Evolutionary conservation across 2,329 filamentous ascomycete genomes (phyloP).

Genomic region (Sclerotinia subarctica): DNA sequence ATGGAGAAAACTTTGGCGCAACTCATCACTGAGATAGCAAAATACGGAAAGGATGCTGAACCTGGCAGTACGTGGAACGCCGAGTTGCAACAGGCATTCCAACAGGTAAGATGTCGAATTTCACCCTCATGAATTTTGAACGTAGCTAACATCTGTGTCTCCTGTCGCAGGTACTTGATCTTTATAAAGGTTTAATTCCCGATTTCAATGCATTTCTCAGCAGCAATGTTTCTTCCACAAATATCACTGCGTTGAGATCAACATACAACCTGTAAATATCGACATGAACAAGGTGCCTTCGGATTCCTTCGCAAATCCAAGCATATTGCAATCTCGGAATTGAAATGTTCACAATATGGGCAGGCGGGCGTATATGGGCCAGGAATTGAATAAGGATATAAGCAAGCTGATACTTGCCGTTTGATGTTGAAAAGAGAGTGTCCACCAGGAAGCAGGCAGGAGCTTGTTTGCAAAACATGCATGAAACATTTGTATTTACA

Average conservation of each 20-base stretch:
- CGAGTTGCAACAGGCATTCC: slow-evolving; percentile 36
- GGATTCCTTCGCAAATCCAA: not conserved
- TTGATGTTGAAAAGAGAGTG: slow-evolving; percentile 6
- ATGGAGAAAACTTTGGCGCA: slow-evolving; percentile 82
- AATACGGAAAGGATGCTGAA: slow-evolving; percentile 63
- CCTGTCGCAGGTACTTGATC: slow-evolving; percentile 44
- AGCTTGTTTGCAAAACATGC: slow-evolving; percentile 8
- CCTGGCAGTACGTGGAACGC: slow-evolving; percentile 39
- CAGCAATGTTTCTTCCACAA: slow-evolving; percentile 28
- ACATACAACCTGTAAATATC: slow-evolving; percentile 39
- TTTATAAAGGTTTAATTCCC: slow-evolving; percentile 54
- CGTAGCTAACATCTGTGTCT: slow-evolving; percentile 26
- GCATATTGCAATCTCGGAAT: slow-evolving; percentile 10
- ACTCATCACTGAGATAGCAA: slow-evolving; percentile 81
- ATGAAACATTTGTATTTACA: slow-evolving; percentile 20
- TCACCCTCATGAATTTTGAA: slow-evolving; percentile 9
- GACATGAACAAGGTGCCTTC: not conserved
- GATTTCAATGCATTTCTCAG: slow-evolving; percentile 51
- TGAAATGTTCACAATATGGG: not conserved
- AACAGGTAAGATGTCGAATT: slow-evolving; percentile 25
- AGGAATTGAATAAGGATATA: slow-evolving; percentile 1
- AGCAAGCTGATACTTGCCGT: slow-evolving; percentile 1
- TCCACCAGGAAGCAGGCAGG: slow-evolving; percentile 11
- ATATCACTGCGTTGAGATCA: slow-evolving; percentile 31
- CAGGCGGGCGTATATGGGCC: not conserved